Conservation (phyloP, 352 stramenopile species). For the Pythium oligandrum region DNA sequence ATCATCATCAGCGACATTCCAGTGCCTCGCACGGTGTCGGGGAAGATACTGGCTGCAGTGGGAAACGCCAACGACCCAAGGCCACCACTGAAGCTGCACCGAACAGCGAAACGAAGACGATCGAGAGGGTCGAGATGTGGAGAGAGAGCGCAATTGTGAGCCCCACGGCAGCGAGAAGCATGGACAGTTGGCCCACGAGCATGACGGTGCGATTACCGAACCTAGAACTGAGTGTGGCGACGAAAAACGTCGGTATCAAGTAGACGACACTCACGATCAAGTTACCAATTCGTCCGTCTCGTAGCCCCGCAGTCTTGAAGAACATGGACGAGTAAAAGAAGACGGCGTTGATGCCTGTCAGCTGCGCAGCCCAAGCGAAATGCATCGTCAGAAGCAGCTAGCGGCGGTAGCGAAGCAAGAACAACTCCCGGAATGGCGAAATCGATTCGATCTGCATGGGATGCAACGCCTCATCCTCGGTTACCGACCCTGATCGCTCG, state of each 20-base stretch:
- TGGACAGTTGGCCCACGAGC: conserved; percentile 34
- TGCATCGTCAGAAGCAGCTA: conserved; percentile 29
- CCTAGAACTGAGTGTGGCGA: conserved; percentile 26
- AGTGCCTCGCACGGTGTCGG: conserved; percentile 38
- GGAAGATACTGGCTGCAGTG: conserved; percentile 51
- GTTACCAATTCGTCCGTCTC: conserved; percentile 49
- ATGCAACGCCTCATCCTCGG: too few relatives aligned
- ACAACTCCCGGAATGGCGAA: neutral
- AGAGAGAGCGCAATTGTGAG: conserved; percentile 35
- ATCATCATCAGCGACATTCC: conserved; percentile 42
- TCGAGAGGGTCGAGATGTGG: conserved; percentile 26
- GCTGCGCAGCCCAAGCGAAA: conserved; percentile 37
- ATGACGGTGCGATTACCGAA: conserved; percentile 50
- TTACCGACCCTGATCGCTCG: too few relatives aligned
- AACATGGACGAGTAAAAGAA: conserved; percentile 69
- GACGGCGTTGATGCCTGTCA: conserved; percentile 63
- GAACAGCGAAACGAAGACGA: conserved; percentile 45
- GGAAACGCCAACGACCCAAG: conserved; percentile 55
- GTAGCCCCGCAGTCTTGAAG: conserved; percentile 52
- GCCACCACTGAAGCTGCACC: conserved; percentile 40
- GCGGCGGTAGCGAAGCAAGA: too few relatives aligned
- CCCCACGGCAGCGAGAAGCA: conserved; percentile 38
- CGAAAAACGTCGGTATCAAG: conserved; percentile 40
- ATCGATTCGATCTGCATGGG: too few relatives aligned
- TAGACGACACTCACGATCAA: conserved; percentile 55